Evolutionary conservation across 108 stramenopile species (phyloP), one percentile per base, ranked within the genome.

Genomic region (Mayamaea pseudoterrestris): DNA sequence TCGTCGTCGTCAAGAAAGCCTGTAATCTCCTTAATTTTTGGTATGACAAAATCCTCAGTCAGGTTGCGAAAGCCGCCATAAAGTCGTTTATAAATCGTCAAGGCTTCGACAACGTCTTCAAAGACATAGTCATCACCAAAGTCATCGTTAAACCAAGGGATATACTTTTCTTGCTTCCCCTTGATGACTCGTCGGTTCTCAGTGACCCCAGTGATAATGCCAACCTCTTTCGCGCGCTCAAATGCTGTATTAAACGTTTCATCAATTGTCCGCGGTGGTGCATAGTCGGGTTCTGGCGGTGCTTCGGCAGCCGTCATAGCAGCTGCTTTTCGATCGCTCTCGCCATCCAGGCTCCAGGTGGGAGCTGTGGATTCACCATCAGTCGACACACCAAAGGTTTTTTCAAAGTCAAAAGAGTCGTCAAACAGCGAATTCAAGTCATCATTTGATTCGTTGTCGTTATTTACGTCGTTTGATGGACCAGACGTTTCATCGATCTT

Each of bases 131-230:
- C 82, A 35, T 65, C 80, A 17, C 84, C 90, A 60, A 83, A 93
- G 44, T 93, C 91, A 66, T 93, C 91, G 41, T 80, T 83, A 58
- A 64, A 64, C 81, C 82, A 92, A 22, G 85, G 80, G 37, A 86
- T 68, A 41, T 64, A 68, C 47, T 75, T 79, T 32, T 67, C 41
- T 16, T 68, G 63, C 50, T 67, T 68, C 21, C 78, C 74, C 50
- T 86, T 86, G 7, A 68, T 47, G 14, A 80, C 58, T 26, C 80
- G 72, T 24, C 68, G 71, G 13, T 60, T 55, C 2, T 69, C 63
- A 7, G 71, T 79, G 48, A 30, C 20, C 57, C 74, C 69, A 49
- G 70, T 63, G 52, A 88, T 76, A 36, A 88, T 68, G 8, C 80
- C 80, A 51, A 74, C 60, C 12, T 66, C 70, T 44, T 65, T 58